Conservation (phyloP, 2,329 filamentous ascomycete genomes). For the Aspergillus transmontanensis region DNA sequence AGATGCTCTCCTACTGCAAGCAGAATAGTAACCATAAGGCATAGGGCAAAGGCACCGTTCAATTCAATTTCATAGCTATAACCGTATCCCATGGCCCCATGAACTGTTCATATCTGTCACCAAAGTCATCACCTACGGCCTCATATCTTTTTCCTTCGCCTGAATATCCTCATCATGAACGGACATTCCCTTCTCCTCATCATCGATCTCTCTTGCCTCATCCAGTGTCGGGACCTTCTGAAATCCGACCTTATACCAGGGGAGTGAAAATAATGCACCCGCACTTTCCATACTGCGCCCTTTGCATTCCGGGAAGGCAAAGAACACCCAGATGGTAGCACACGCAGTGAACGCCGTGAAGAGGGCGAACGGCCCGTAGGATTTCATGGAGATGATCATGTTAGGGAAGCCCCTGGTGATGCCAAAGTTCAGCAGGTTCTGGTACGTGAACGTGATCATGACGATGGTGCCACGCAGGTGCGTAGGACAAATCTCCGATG, state of each 20-base stretch:
- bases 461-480: constrained; percentile 21
- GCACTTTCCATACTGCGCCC: constrained; percentile 20
- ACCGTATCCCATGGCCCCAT: too few species aligned
- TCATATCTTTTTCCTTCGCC: background rate
- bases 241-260: constrained; percentile 21
- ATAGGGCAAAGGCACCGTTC: too few species aligned
- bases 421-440: constrained; percentile 26
- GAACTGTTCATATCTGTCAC: background rate
- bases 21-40: too few species aligned
- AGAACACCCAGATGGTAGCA: constrained; percentile 19
- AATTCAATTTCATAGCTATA: too few species aligned
- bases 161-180: background rate
- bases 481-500: constrained; percentile 26
- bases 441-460: constrained; percentile 24
- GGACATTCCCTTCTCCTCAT: background rate
- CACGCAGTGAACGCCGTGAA: constrained; percentile 19
- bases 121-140: background rate
- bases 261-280: constrained; percentile 15
- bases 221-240: background rate
- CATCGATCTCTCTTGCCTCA: background rate
- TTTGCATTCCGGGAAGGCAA: constrained; percentile 23
- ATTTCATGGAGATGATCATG: constrained; percentile 20
- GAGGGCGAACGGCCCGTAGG: constrained; percentile 23
- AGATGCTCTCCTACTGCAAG: too few species aligned
- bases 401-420: constrained; percentile 23